Conservation (phyloP, 2,329 filamentous ascomycete genomes). For the Capronia coronata region DNA sequence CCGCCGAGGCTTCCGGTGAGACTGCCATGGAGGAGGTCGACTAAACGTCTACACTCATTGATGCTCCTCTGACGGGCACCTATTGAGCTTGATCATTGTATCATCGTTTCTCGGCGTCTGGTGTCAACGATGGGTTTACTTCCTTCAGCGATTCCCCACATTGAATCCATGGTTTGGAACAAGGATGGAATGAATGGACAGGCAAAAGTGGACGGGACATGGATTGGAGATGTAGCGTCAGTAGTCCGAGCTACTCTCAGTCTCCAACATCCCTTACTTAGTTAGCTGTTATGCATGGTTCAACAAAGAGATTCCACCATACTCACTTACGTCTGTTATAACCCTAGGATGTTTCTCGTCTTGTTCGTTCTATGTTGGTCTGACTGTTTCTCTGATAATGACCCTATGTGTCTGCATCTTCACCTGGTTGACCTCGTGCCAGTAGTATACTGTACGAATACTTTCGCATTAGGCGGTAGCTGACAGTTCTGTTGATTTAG, state of each 20-base stretch:
- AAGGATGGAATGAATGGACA: constrained; percentile 11
- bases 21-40: constrained; percentile 99
- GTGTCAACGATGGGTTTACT: constrained; percentile 15
- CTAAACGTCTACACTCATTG: constrained; percentile 50
- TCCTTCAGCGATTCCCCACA: constrained; percentile 24
- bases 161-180: constrained; percentile 23
- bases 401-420: too few species aligned
- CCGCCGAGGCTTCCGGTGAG: constrained; percentile 65
- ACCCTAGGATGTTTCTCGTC: too few species aligned
- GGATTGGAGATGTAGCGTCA: not conserved
- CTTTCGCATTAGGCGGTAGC: too few species aligned
- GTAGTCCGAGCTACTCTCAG: constrained; percentile 7
- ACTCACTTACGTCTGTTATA: too few species aligned
- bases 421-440: too few species aligned
- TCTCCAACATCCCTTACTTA: constrained; percentile 6
- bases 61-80: constrained; percentile 18
- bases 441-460: too few species aligned
- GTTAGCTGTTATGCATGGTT: constrained; percentile 16
- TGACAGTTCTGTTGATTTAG: too few species aligned
- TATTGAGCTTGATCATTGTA: constrained; percentile 16
- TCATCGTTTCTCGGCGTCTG: constrained; percentile 17
- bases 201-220: constrained; percentile 1
- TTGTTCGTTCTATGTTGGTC: too few species aligned
- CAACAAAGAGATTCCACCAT: not conserved
- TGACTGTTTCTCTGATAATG: too few species aligned